Base-by-base conservation (phyloP, 108 stramenopile genomes). In the Pseudonitzschia multiseries region DNA sequence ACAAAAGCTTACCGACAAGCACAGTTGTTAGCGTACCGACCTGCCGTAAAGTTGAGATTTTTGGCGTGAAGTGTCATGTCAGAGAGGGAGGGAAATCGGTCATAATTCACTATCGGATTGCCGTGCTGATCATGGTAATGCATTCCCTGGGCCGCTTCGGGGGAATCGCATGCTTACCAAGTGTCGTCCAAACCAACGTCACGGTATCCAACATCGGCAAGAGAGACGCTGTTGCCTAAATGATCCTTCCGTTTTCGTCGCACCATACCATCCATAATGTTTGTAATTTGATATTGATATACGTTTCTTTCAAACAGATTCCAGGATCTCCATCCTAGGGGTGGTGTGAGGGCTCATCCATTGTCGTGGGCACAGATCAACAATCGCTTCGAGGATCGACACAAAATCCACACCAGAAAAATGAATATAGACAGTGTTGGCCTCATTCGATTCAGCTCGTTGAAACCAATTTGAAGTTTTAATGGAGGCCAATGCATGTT, bases 1-100 rank as follows among this genome's bases (percentile, higher is more conserved):
- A 18, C 9, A 12, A 59, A 17, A 26, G 22, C 57, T 27, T 28
- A 59, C 57, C 57, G 54, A 57, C 80, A 84, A 12, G 79, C 76
- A 73, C 83, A 84, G 65, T 81, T 81, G 65, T 84, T 84, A 20
- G 76, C 72, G 71, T 84, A 84, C 80, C 80, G 81, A 15, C 84
- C 84, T 15, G 84, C 84, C 14, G 65, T 81, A 64, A 84, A 56
- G 36, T 77, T 76, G 18, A 81, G 72, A n/a, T 18, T 36, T 48
- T 84, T 79, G 52, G 76, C 79, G 33, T 78, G 50, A 24, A 69
- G 57, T 8, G 77, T 81, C 83, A 84, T 84, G 8, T 42, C 57
- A 44, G 57, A 56, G n/a, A 84, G 31, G 22, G 76, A 71, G 3
- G 83, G 83, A 69, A 81, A 79, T 6, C 43, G 54, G 9, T 68